Evolutionary conservation across 805 yeast genomes (phyloP).

Genomic region (Debaryomyces maramus): DNA sequence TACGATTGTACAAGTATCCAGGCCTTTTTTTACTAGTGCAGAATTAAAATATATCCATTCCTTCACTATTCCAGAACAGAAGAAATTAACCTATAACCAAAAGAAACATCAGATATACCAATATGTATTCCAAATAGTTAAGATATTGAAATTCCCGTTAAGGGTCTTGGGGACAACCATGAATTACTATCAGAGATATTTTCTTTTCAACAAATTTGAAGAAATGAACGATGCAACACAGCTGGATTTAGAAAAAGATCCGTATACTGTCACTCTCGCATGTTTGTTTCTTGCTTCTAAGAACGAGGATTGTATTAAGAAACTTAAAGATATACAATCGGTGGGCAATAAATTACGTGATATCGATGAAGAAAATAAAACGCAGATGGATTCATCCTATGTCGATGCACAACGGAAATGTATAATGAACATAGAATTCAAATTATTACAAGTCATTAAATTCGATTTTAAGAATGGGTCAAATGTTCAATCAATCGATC

Average conservation of each 20-base stretch:
- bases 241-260: constrained; percentile 38
- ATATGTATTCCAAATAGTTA: constrained; percentile 53
- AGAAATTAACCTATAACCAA: constrained; percentile 46
- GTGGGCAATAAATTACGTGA: constrained; percentile 46
- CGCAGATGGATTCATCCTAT: constrained; percentile 9
- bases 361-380: constrained; percentile 32
- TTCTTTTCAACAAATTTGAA: constrained; percentile 62
- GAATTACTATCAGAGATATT: constrained; percentile 70
- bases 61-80: constrained; percentile 51
- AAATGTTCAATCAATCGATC: constrained; percentile 51
- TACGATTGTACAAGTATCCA: constrained; percentile 43
- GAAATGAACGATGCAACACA: constrained; percentile 28
- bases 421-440: constrained; percentile 63
- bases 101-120: constrained; percentile 55
- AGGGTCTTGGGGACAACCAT: constrained; percentile 69
- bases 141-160: constrained; percentile 63
- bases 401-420: constrained; percentile 58
- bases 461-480: constrained; percentile 77
- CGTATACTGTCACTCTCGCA: constrained; percentile 65
- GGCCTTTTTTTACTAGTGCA: constrained; percentile 59
- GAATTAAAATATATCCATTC: constrained; percentile 54
- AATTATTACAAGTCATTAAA: constrained; percentile 69
- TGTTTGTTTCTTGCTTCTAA: constrained; percentile 72
- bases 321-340: constrained; percentile 59
- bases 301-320: constrained; percentile 82